phyloP scores from a whole-genome alignment of 441 rosid species.

The Erodium trifolium region DNA sequence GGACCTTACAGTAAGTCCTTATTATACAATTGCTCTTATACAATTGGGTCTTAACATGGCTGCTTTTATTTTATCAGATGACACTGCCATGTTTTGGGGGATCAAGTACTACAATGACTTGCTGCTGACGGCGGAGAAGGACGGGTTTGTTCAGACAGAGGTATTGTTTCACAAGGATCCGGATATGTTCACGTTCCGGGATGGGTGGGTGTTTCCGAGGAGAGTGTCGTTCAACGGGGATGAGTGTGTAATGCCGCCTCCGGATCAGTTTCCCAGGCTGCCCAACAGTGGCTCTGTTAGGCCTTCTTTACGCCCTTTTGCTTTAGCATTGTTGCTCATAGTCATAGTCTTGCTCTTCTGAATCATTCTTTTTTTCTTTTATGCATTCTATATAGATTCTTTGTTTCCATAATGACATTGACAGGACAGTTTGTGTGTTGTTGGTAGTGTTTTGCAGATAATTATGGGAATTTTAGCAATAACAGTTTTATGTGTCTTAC shows the following conservation, averaged over 20 bases:
- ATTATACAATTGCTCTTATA: too few relatives aligned
- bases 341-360: background rate
- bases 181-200: conserved; percentile 46
- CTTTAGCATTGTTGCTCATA: background rate
- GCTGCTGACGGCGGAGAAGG: conserved; percentile 49
- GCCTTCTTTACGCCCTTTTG: background rate
- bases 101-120: conserved; percentile 55
- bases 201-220: conserved; percentile 87
- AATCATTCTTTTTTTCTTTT: background rate
- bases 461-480: background rate
- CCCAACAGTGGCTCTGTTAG: conserved; percentile 29
- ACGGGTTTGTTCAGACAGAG: conserved; percentile 68
- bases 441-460: background rate
- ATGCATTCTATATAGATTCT: too few relatives aligned
- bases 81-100: conserved; percentile 85
- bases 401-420: background rate
- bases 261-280: conserved; percentile 60
- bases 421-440: background rate
- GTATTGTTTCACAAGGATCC: conserved; percentile 52
- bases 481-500: background rate
- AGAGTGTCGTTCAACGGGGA: conserved; percentile 73
- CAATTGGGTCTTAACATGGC: too few relatives aligned
- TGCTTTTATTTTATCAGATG: conserved; percentile 33
- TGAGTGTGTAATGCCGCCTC: conserved; percentile 86
- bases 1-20: background rate